phyloP scores from a whole-genome alignment of 1,284 basidiomycete species.

The Boletus albobrunnescens region DNA sequence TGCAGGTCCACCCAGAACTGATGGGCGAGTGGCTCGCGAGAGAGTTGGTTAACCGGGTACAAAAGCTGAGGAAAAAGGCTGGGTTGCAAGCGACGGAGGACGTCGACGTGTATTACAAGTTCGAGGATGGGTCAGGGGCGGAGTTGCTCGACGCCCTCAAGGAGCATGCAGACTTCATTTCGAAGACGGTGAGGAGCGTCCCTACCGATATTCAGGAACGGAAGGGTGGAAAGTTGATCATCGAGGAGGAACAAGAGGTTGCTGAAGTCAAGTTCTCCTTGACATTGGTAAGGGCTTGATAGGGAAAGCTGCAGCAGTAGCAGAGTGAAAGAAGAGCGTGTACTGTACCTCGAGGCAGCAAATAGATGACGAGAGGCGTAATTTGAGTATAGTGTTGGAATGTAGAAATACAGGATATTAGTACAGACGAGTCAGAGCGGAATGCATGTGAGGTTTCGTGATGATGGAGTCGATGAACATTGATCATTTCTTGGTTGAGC shows the following conservation, averaged over 20 bases:
- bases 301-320: background rate
- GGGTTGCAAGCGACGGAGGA: constrained; percentile 94
- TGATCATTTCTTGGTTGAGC: constrained; percentile 69
- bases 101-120: constrained; percentile 84
- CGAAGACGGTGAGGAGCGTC: constrained; percentile 72
- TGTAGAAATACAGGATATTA: constrained; percentile 35
- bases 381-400: background rate
- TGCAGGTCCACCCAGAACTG: constrained; percentile 83
- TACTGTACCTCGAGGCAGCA: constrained; percentile 21
- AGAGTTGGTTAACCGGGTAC: constrained; percentile 91
- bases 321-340: constrained; percentile 6
- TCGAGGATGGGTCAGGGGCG: constrained; percentile 66
- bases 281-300: constrained; percentile 47
- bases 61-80: constrained; percentile 94
- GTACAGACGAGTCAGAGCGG: constrained; percentile 7
- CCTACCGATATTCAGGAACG: constrained; percentile 60
- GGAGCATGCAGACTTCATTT: constrained; percentile 70
- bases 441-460: background rate
- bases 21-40: constrained; percentile 86
- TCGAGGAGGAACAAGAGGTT: constrained; percentile 87
- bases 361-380: background rate
- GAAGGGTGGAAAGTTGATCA: constrained; percentile 44
- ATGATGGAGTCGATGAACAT: too few species aligned
- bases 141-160: constrained; percentile 72
- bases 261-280: constrained; percentile 78